Evolutionary conservation across 345 rosid species (phyloP).

Genomic region (Punica granatum): DNA sequence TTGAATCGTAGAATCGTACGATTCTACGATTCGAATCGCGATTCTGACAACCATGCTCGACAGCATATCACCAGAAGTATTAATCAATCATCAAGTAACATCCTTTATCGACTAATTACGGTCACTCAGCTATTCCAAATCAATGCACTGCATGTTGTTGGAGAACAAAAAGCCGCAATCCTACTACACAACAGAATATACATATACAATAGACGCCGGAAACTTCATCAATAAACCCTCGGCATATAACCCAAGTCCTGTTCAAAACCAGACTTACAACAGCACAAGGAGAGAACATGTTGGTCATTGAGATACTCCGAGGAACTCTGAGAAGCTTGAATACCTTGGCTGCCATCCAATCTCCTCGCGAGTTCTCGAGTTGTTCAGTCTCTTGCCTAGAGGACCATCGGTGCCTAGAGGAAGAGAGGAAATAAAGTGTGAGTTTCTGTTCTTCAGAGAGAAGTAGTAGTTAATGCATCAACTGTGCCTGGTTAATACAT

Average conservation of each 20-base stretch:
- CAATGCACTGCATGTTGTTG: too few relatives aligned
- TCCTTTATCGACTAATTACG: too few relatives aligned
- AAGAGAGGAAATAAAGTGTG: background rate
- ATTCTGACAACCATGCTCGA: too few relatives aligned
- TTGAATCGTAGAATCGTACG: too few relatives aligned
- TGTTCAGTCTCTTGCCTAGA: constrained; percentile 81
- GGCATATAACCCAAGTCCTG: background rate
- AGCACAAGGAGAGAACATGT: background rate
- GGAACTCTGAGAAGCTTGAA: constrained; percentile 69
- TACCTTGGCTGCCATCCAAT: constrained; percentile 88
- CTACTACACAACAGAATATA: background rate
- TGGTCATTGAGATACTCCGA: constrained; percentile 42
- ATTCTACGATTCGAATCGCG: too few relatives aligned
- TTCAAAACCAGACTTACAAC: background rate
- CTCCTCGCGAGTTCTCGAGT: constrained; percentile 59
- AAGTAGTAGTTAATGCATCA: background rate
- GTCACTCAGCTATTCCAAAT: too few relatives aligned
- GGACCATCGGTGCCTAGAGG: constrained; percentile 76
- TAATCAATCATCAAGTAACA: too few relatives aligned
- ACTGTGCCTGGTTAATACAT: background rate
- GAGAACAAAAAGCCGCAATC: too few relatives aligned
- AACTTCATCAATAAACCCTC: background rate
- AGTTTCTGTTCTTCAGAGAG: background rate
- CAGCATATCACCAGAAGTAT: too few relatives aligned
- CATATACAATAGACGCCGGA: background rate